Base-by-base conservation (phyloP, 179 eudicot genomes). In the Amaranthus tricolor region DNA sequence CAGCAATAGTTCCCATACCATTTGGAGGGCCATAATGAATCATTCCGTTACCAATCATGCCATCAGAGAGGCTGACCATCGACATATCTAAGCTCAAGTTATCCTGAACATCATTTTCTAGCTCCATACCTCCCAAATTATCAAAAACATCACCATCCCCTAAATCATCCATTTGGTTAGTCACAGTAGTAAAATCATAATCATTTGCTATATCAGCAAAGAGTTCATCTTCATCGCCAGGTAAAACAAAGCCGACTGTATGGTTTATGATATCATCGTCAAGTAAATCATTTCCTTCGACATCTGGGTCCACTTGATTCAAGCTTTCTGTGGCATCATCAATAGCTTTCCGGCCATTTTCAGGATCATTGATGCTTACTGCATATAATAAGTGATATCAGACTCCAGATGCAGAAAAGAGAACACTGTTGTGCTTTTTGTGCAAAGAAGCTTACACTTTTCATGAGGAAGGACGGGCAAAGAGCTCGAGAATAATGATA, bases 201-300 rank as follows among this genome's bases (percentile, higher is more conserved):
- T 72, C 90, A 63, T 89, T 88, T 73, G 87, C 82, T 68, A 89
- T 75, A 71, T 88, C 97, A 80, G 91, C 89, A 73, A 92, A 83
- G 49, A 92, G 96, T 65, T 89, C 97, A 53, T 90, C 96, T 84
- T 91, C 97, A 51, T 89, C 94, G 74, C 88, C 96, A 50, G 94
- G 94, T 15, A 91, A 87, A 80, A 86, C 77, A 83, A 77, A 79
- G 17, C 86, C 87, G 64, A 80, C 72, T n/a, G 86, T 83, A 66
- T 73, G 77, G 75, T 74, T 79, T 24, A 79, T 79, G 72, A 81
- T 49, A 64, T 85, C 74, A 58, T 82, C 85, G 72, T 87, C 91
- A 55, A 87, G 78, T 44, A 81, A 70, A 55, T 81, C 87, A 76
- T 79, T 74, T 52, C 62, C 85, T 43, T 85, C 91, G 20, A 72